These are phyloP conservation scores for Alternaria consortialis DNA, from an alignment of 2,329 filamentous ascomycete genomes.

Conservation along the genomic window DNA sequence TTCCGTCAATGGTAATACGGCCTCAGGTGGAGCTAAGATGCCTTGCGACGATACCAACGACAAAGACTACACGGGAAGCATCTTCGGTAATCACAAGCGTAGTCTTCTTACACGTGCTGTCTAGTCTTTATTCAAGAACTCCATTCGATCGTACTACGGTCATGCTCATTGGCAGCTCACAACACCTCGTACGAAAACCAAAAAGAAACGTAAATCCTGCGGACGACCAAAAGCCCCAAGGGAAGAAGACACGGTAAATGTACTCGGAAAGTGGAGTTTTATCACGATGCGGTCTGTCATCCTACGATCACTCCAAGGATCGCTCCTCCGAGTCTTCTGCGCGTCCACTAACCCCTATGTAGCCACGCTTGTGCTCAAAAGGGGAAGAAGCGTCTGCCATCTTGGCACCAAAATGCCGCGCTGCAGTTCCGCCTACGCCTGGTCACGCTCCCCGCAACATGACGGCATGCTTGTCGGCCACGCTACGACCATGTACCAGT, in stretches of 20 bases:
- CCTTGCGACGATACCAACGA: neutral
- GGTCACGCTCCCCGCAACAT: conserved; percentile 34
- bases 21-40: neutral
- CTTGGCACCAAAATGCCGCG: conserved; percentile 36
- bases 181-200: neutral
- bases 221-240: neutral
- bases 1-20: neutral
- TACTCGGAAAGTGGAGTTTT: conserved; percentile 8
- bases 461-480: conserved; percentile 33
- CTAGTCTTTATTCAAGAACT: neutral
- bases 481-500: conserved; percentile 13
- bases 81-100: neutral
- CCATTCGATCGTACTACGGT: neutral
- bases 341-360: neutral
- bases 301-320: neutral
- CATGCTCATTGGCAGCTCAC: neutral
- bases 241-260: conserved; percentile 18
- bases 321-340: conserved; percentile 7
- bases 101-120: neutral
- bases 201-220: neutral
- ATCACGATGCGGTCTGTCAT: conserved; percentile 5
- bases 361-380: neutral
- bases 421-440: conserved; percentile 32
- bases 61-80: neutral
- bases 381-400: neutral